Evolutionary conservation across 1,284 basidiomycete genomes (phyloP).

Genomic region (Ustilago trichophora): DNA sequence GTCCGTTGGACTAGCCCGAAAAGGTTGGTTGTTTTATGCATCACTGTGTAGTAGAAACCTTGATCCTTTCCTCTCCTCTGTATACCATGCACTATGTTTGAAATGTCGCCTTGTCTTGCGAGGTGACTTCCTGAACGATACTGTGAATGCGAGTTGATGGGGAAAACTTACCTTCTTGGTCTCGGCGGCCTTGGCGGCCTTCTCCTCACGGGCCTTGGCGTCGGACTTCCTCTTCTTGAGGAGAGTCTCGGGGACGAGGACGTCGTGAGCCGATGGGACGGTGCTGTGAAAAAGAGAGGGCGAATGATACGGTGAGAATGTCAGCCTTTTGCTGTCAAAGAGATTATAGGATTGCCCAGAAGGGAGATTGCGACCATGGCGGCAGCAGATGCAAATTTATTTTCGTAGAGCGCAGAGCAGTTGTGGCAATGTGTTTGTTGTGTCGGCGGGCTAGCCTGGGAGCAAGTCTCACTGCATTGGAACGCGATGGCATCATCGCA

Average conservation of each 20-base stretch:
- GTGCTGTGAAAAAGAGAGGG: slow-evolving; percentile 40
- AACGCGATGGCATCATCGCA: too few relatives aligned
- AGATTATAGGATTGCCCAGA: too few relatives aligned
- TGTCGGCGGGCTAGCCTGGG: too few relatives aligned
- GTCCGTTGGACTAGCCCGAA: slow-evolving; percentile 63
- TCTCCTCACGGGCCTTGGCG: slow-evolving; percentile 96
- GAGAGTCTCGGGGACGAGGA: slow-evolving; percentile 66
- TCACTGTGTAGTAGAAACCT: slow-evolving; percentile 40
- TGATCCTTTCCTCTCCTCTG: slow-evolving; percentile 8
- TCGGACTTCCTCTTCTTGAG: slow-evolving; percentile 90
- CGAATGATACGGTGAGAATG: neutral
- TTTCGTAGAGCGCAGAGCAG: neutral
- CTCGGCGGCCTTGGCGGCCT: slow-evolving; percentile 82
- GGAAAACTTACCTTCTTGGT: slow-evolving; percentile 90
- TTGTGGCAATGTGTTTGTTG: too few relatives aligned
- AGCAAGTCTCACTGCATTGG: too few relatives aligned
- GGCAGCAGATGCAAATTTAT: slow-evolving; percentile 3
- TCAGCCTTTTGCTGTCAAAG: too few relatives aligned
- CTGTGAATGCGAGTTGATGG: slow-evolving; percentile 28
- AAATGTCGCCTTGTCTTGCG: too few relatives aligned
- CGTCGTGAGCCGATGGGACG: slow-evolving; percentile 62
- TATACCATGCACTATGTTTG: too few relatives aligned
- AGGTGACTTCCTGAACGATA: too few relatives aligned
- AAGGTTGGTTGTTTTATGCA: slow-evolving; percentile 55
- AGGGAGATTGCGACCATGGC: slow-evolving; percentile 3